phyloP scores from a whole-genome alignment of 2,329 filamentous ascomycete species.

The Stemphylium vesicarium region DNA sequence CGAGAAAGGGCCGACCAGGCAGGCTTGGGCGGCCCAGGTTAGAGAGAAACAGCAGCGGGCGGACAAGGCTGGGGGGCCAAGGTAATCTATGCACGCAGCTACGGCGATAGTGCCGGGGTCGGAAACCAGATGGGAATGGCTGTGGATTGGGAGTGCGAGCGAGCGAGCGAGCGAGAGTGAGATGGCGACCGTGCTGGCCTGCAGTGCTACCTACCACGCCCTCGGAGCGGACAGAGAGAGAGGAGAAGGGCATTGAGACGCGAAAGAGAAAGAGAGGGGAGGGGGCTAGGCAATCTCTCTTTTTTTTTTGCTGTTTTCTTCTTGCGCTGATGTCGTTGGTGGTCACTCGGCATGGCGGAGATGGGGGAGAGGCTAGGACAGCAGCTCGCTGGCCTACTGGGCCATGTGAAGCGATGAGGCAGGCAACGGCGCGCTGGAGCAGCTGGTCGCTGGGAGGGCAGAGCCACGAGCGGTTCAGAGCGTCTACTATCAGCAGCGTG shows the following conservation, averaged over 20 bases:
- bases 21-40: neutral
- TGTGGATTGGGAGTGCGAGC: slow-evolving; percentile 3
- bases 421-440: neutral
- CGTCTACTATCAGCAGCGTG: neutral
- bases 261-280: neutral
- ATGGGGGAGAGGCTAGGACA: no score
- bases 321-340: neutral
- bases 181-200: slow-evolving; percentile 12
- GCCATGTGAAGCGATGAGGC: neutral
- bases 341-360: no score
- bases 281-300: neutral
- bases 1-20: slow-evolving; percentile 3
- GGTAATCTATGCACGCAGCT: slow-evolving; percentile 17
- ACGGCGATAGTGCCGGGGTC: slow-evolving; percentile 15
- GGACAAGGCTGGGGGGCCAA: slow-evolving; percentile 9
- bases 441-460: neutral
- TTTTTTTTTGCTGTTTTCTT: neutral
- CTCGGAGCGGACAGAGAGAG: slow-evolving; percentile 1
- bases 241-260: neutral
- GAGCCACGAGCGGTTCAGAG: neutral
- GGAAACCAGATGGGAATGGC: slow-evolving; percentile 11
- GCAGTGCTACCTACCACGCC: slow-evolving; percentile 8
- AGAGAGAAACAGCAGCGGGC: neutral
- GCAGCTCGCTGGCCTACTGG: neutral
- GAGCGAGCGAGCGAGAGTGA: neutral